Base-by-base conservation (phyloP, 768 basidiomycete species). In the Tricholomella constricta region DNA sequence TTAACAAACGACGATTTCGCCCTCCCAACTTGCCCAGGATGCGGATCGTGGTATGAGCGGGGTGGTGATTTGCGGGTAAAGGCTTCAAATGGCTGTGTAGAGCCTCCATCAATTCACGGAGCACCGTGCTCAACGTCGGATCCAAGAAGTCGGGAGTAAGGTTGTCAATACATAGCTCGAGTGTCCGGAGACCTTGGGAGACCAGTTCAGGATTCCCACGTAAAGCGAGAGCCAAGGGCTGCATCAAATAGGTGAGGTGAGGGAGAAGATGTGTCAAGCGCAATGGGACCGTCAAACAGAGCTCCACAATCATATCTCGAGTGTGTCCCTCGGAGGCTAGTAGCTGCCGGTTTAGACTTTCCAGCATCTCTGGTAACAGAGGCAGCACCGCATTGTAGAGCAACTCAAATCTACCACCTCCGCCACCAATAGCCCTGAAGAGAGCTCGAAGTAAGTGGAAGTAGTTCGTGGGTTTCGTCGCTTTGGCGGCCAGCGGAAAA, bases 121-220 rank as follows among this genome's bases (percentile, higher is more conserved):
- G 78, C 38, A 98, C 94, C 0, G 91, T 92, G 56, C 86, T 91
- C 58, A 98, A 83, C 2, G 94, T 95, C 3, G 97, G 97, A 63
- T 98, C 96, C 25, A 99, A 80, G 75, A 98, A 98, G 70, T 98
- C 97, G 2, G 94, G 93, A 0, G 94, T 97, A 23, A 99, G 81
- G 66, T 98, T 99, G 74, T 99, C 97, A 63, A 98, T 96, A 72
- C 96, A 98, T n/a, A 99, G 79, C 69, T 99, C 97, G 53, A 99
- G 82, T 0, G 97, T 99, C 6, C 97, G 84, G 22, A 99, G 75
- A 40, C 97, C 97, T 74, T 99, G 97, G 20, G 93, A 88, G 48
- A 98, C 89, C 41, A 97, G 83, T 48, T 99, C 97, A 6, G 87
- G 82, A 34, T 82, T 84, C 32, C 94, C 94, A 45, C 88, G 84